phyloP scores from a whole-genome alignment of 331 rosid species.

The Quercus tomentella region DNA sequence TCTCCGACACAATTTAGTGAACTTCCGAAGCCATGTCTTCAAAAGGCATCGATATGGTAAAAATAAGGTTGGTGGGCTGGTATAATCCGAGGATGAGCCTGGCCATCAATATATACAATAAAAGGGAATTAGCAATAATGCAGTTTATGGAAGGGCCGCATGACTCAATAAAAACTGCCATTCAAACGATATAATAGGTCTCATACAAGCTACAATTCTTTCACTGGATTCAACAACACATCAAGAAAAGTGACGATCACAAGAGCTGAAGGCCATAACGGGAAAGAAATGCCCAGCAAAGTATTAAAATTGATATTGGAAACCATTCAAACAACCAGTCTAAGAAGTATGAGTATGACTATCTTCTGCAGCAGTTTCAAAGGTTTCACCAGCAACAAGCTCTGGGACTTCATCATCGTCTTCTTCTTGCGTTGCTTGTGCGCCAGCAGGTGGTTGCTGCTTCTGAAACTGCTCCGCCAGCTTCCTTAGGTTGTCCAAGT shows the following conservation, averaged over 20 bases:
- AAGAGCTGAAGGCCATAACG: not conserved
- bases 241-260: not conserved
- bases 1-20: too few species aligned
- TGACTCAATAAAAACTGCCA: not conserved
- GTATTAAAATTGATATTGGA: not conserved
- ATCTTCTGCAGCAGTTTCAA: slow-evolving; percentile 5
- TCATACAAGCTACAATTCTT: not conserved
- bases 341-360: not conserved
- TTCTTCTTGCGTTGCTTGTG: not conserved
- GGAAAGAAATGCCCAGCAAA: not conserved
- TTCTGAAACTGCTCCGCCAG: not conserved
- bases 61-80: too few species aligned
- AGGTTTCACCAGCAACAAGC: slow-evolving; percentile 7
- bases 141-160: not conserved
- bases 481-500: slow-evolving; percentile 6
- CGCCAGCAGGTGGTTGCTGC: not conserved
- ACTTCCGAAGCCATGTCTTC: too few species aligned
- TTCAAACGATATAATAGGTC: not conserved
- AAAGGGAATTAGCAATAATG: too few species aligned
- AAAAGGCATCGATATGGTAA: too few species aligned
- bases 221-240: not conserved
- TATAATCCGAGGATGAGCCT: too few species aligned
- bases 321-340: not conserved
- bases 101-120: too few species aligned
- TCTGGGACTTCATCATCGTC: not conserved